A percentile compares a stretch with the other conserved stretches of the same genome.
These are phyloP conservation scores for Massarina eburnea DNA, from an alignment of 2,329 filamentous ascomycete genomes.

Conservation along the genomic window DNA sequence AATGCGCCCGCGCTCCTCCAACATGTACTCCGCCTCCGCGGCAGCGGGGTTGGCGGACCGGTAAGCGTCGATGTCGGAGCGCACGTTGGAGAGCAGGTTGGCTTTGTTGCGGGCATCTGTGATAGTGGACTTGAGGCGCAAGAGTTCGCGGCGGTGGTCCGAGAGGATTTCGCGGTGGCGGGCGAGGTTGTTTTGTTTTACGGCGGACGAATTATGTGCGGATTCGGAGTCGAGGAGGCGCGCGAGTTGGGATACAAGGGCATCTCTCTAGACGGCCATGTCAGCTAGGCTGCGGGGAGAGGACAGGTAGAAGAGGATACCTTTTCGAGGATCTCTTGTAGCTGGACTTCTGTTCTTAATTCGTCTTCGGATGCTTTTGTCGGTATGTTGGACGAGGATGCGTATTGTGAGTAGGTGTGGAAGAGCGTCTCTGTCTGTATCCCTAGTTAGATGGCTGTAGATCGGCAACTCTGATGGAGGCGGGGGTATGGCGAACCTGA, in stretches of 20 bases:
- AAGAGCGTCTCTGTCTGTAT: slow-evolving; percentile 79
- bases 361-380: slow-evolving; percentile 86
- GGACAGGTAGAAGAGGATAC: slow-evolving; percentile 49
- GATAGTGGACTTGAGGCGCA: slow-evolving; percentile 72
- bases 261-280: slow-evolving; percentile 67
- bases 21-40: slow-evolving; percentile 95
- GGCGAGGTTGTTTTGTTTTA: slow-evolving; percentile 95
- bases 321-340: slow-evolving; percentile 83
- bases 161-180: slow-evolving; percentile 87
- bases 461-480: slow-evolving; percentile 14
- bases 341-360: slow-evolving; percentile 72
- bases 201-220: slow-evolving; percentile 78
- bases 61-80: slow-evolving; percentile 89
- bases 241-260: slow-evolving; percentile 76
- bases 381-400: slow-evolving; percentile 75
- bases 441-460: slow-evolving; percentile 23
- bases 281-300: slow-evolving; percentile 2
- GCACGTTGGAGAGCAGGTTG: slow-evolving; percentile 87
- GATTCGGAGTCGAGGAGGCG: slow-evolving; percentile 93
- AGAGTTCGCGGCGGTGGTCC: slow-evolving; percentile 82
- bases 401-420: slow-evolving; percentile 88
- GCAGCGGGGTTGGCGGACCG: slow-evolving; percentile 77
- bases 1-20: slow-evolving; percentile 81
- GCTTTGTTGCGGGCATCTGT: slow-evolving; percentile 79
- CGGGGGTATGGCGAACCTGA: slow-evolving; percentile 63